These are phyloP conservation scores for Microcyclospora pomicola DNA, from an alignment of 2,329 filamentous ascomycete species.

Conservation along the genomic window DNA sequence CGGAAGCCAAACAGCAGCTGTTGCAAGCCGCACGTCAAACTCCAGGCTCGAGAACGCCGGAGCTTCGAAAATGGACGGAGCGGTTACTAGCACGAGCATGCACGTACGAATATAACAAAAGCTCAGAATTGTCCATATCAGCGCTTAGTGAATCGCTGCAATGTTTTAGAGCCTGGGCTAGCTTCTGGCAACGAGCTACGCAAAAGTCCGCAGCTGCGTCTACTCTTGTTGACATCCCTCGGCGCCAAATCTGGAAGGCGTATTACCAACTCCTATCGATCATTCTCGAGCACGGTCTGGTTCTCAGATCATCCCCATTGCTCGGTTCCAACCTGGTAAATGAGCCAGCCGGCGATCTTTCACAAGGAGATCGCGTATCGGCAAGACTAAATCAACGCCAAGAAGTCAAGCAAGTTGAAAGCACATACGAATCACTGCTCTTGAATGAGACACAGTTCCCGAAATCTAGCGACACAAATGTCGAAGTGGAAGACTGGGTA, in stretches of 20 bases:
- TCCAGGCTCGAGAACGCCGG: slow-evolving; percentile 17
- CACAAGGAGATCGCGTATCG: slow-evolving; percentile 13
- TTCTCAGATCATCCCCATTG: slow-evolving; percentile 29
- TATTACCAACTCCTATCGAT: slow-evolving; percentile 70
- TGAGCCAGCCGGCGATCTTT: slow-evolving; percentile 17
- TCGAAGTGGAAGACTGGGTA: slow-evolving; percentile 71
- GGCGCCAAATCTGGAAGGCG: slow-evolving; percentile 64
- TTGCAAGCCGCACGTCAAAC: slow-evolving; percentile 9
- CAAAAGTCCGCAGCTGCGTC: slow-evolving; percentile 21
- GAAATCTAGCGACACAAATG: slow-evolving; percentile 62
- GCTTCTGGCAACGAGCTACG: slow-evolving; percentile 42
- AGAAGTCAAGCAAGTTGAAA: slow-evolving; percentile 68
- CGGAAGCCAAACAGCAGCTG: slow-evolving; percentile 9
- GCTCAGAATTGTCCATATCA: slow-evolving; percentile 9
- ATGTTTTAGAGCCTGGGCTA: slow-evolving; percentile 49
- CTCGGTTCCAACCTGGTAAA: slow-evolving; percentile 27
- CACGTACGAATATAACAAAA: slow-evolving; percentile 14
- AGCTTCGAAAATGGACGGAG: slow-evolving; percentile 22
- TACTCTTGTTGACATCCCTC: slow-evolving; percentile 24
- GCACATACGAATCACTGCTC: slow-evolving; percentile 64
- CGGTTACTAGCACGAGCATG: slow-evolving; percentile 18
- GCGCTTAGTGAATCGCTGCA: slow-evolving; percentile 13
- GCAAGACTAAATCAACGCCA: slow-evolving; percentile 41
- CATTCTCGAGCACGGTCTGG: slow-evolving; percentile 54
- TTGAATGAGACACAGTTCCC: slow-evolving; percentile 73